Evolutionary conservation across 1,139 yeast genomes (phyloP).

Genomic region (Zygosaccharomyces sapae): DNA sequence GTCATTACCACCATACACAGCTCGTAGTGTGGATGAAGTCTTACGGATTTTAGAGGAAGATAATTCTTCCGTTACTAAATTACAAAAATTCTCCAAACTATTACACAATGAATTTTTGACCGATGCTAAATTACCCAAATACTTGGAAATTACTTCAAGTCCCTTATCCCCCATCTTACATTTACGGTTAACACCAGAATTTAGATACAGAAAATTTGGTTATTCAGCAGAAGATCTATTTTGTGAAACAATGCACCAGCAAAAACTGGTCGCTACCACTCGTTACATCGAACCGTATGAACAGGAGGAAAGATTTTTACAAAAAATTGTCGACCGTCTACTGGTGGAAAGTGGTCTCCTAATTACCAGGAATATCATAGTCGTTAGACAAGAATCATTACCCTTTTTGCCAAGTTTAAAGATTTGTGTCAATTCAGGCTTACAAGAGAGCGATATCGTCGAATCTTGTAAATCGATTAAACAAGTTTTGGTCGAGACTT

Average conservation of each 20-base stretch:
- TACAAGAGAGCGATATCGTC: constrained; percentile 18
- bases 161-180: constrained; percentile 66
- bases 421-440: constrained; percentile 50
- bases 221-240: constrained; percentile 32
- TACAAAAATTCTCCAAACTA: constrained; percentile 39
- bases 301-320: constrained; percentile 59
- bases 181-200: constrained; percentile 46
- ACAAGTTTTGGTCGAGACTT: not conserved
- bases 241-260: constrained; percentile 26
- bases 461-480: constrained; percentile 12
- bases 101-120: constrained; percentile 40
- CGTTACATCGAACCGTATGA: constrained; percentile 45
- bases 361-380: constrained; percentile 63
- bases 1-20: constrained; percentile 87
- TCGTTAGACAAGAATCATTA: constrained; percentile 69
- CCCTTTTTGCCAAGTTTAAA: constrained; percentile 74
- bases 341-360: constrained; percentile 51
- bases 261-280: constrained; percentile 33
- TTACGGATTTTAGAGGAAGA: constrained; percentile 45
- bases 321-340: constrained; percentile 55
- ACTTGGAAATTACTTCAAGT: constrained; percentile 53
- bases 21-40: constrained; percentile 64
- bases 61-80: constrained; percentile 33
- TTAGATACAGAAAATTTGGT: constrained; percentile 32
- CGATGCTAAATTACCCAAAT: constrained; percentile 36